Evolutionary conservation across 2,329 filamentous ascomycete species (phyloP), one percentile per base, ranked within the genome.

Genomic region (Ascochyta koolunga): DNA sequence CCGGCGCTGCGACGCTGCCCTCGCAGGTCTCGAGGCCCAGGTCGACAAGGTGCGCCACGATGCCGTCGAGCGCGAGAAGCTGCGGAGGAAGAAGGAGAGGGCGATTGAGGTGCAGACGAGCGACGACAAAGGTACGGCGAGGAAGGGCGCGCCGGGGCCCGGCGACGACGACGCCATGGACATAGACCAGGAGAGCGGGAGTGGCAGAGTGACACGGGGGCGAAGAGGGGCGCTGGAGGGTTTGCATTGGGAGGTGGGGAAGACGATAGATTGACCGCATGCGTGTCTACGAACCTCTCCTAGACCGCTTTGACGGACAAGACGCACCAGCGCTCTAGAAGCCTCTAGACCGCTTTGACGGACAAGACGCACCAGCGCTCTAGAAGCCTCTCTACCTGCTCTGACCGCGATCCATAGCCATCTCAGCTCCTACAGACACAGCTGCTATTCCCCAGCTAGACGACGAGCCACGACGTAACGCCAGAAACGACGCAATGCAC

Each of bases 21-120:
- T 97, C 2, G 78, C 76, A 0, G 89, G 89, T 25, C 83, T 99
- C 3, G 91, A 96, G 60, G 78, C 79, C 1, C 89, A 96, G 72
- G 89, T 96, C 50, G 80, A 80, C 13, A 79, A 76, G 27, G 86
- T 97, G 57, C 87, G 85, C 61, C 58, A 64, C 8, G 71, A 73
- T 9, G 78, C 79, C 1, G 67, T 73, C 46, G 68, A 73, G 47
- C 66, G 76, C 25, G 68, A 80, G 69, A 69, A 75, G 67, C 68
- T 76, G 65, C 73, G 75, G 66, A 61, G 71, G 59, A 77, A 76
- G 74, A 76, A 65, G 66, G 75, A 69, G 56, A 64, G 73, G 47
- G 76, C 78, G 40, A 59, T 78, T 25, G 74, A 74, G 41, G 61
- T 69, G 57, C 61, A 60, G 55, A 47, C 37, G 15, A 50, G 37